Evolutionary conservation across 2,329 filamentous ascomycete species (phyloP), one percentile per base, ranked within the genome.

Genomic region (Aspergillus unguis): DNA sequence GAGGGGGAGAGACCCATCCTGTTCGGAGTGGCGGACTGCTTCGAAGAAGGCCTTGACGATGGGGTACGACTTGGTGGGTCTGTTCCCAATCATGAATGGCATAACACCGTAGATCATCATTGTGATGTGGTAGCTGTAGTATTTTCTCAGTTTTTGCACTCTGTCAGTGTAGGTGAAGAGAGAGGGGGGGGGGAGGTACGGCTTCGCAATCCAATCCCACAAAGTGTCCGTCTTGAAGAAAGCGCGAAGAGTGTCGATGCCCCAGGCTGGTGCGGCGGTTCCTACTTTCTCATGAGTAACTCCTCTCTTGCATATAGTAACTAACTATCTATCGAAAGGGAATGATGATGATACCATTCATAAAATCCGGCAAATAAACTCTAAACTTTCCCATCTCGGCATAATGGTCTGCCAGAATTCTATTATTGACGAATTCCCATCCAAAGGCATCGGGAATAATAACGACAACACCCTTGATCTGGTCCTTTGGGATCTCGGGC

Each of bases 321-420:
- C 6, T n/a, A 33, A 33, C 32, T 10, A 6, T 37, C 35, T 37
- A 37, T 10, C 6, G n/a, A 6, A 11, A 17, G 5, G 37, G 36
- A 27, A n/a, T 36, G 3, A 47, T 2, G 28, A 33, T 26, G 1
- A 17, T 56, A 75, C 76, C 77, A 54, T 73, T 67, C 74, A 83
- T 83, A 48, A 84, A 81, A 50, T 84, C 80, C 0, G 81, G 81
- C n/a, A 80, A 57, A 54, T 80, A 79, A 33, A 84, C 79, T 6
- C 66, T 69, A 60, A 75, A 82, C 10, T 69, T 68, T 4, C 75
- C 75, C 59, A 77, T 77, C 53, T 72, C 70, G n/a, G 80, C 80
- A 58, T 81, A 82, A 38, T 67, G 65, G 59, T 84, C 81, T 4
- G 79, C 80, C 32, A 84, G 64, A 5, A 82, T 64, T 35, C 77